phyloP scores from a whole-genome alignment of 257 asterid genomes.

The Hygrophila difformis region DNA sequence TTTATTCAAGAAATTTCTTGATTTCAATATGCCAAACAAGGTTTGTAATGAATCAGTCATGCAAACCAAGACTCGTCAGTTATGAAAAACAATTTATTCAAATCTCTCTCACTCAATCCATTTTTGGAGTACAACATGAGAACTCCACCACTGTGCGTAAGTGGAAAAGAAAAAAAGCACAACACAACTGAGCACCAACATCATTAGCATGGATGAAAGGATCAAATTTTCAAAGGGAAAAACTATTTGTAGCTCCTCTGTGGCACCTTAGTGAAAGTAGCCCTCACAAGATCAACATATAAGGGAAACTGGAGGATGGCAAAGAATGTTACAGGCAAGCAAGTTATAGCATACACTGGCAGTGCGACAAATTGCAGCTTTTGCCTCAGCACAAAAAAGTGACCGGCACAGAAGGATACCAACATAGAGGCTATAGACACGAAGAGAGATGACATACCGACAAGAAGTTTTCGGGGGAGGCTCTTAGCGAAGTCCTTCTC shows the following conservation, averaged over 20 bases:
- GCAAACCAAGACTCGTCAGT: too few species aligned
- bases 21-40: too few species aligned
- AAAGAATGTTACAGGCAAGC: conserved; percentile 43
- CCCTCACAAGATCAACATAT: conserved; percentile 38
- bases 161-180: too few species aligned
- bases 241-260: conserved; percentile 22
- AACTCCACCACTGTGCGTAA: too few species aligned
- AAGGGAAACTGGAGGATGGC: conserved; percentile 34
- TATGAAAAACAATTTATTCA: too few species aligned
- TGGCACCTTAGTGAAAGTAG: conserved; percentile 24
- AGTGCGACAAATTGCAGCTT: conserved; percentile 19
- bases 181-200: too few species aligned
- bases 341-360: conserved; percentile 27
- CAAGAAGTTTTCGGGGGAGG: conserved; percentile 34
- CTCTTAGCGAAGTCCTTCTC: conserved; percentile 26
- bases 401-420: conserved; percentile 47
- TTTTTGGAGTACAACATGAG: too few species aligned
- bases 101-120: too few species aligned
- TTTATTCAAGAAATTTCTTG: too few species aligned
- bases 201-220: too few species aligned
- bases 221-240: neutral
- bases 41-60: too few species aligned
- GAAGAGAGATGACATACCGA: conserved; percentile 42
- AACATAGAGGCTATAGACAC: conserved; percentile 40
- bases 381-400: conserved; percentile 30